A percentile compares a stretch with the other conserved stretches of the same genome.
Evolutionary conservation across 495 filamentous ascomycete genomes (phyloP).

Genomic region (Apodospora peruviana): DNA sequence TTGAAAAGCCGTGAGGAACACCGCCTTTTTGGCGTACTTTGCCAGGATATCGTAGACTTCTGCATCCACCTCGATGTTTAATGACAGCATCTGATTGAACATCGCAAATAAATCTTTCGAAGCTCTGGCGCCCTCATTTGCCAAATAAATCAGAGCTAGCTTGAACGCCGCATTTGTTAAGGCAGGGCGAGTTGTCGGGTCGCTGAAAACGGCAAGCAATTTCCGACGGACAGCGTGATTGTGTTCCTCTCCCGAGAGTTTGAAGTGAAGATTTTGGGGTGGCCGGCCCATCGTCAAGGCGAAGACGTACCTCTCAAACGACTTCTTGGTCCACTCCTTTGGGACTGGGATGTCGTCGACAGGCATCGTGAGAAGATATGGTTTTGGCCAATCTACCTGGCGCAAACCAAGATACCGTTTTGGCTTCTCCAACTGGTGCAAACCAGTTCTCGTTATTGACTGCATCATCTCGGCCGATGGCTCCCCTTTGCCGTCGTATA

Average conservation of each 20-base stretch:
- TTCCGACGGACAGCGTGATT: constrained; percentile 20
- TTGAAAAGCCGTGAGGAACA: constrained; percentile 28
- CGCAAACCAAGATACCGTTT: not conserved
- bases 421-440: not conserved
- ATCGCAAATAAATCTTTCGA: constrained; percentile 17
- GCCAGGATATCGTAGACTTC: constrained; percentile 30
- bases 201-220: constrained; percentile 23
- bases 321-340: constrained; percentile 27
- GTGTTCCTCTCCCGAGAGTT: constrained; percentile 25
- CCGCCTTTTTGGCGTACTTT: constrained; percentile 19
- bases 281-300: constrained; percentile 23
- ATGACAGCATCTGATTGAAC: constrained; percentile 9
- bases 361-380: not conserved
- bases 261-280: constrained; percentile 11
- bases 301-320: constrained; percentile 31
- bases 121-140: constrained; percentile 5
- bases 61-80: constrained; percentile 24
- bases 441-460: too few species aligned
- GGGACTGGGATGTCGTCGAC: constrained; percentile 22
- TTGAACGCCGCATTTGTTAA: constrained; percentile 30
- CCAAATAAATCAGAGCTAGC: constrained; percentile 30
- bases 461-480: too few species aligned
- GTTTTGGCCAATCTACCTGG: not conserved
- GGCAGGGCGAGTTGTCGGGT: constrained; percentile 12
- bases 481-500: too few species aligned